Conservation (phyloP, 2,329 filamentous ascomycete genomes). For the Albophoma yamanashiensis region DNA sequence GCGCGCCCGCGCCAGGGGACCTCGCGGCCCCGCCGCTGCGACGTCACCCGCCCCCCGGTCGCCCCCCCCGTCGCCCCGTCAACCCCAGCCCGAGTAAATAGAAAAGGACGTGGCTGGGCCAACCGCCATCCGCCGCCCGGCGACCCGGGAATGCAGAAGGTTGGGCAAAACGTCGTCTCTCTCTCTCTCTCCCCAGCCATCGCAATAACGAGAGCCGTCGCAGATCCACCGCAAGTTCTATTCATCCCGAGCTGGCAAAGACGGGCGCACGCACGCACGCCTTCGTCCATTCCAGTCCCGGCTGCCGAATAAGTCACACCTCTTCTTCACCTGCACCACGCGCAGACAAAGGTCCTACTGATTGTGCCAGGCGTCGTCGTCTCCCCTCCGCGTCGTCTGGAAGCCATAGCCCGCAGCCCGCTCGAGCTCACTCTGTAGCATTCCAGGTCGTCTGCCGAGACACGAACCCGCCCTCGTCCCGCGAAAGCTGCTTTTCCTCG, state of each 20-base stretch:
- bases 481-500: not conserved
- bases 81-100: conserved; percentile 17
- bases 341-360: not conserved
- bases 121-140: conserved; percentile 8
- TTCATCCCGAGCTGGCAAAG: not conserved
- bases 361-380: not conserved
- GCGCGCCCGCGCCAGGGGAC: not conserved
- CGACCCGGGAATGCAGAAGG: conserved; percentile 2
- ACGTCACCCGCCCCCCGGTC: conserved; percentile 8
- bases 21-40: conserved; percentile 3
- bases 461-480: not conserved
- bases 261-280: too few species aligned
- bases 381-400: not conserved
- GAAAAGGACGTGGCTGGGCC: conserved; percentile 20
- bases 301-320: not conserved
- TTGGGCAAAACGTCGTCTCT: not conserved
- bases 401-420: too few species aligned
- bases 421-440: not conserved
- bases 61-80: conserved; percentile 14
- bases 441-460: not conserved
- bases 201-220: not conserved
- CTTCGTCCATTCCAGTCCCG: not conserved
- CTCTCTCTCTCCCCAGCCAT: conserved; percentile 1
- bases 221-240: not conserved
- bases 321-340: not conserved